Base-by-base conservation (phyloP, 495 filamentous ascomycete genomes). In the Lasiosphaeria miniovina region DNA sequence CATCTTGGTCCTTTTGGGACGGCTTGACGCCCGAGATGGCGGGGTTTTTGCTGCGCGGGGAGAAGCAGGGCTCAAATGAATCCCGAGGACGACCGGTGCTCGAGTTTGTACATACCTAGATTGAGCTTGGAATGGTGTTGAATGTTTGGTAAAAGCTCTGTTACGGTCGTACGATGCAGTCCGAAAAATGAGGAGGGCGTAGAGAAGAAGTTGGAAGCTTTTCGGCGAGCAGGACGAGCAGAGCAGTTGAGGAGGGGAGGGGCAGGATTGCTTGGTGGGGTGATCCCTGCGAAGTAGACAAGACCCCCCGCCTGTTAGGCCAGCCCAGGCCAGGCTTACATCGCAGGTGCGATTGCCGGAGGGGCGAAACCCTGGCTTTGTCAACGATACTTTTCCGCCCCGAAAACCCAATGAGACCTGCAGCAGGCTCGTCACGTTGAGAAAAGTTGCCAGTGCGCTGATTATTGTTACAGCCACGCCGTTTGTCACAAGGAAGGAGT, bases 221-320 rank as follows among this genome's bases (percentile, higher is more conserved):
- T 66, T 58, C 43, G 52, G 49, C 36, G 36, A 52, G 6, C 35
- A 38, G 58, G 38, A 32, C 54, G 38, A 61, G 55, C 38, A 62
- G 54, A 65, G 8, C 43, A 57, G 57, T 48, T n/a, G 40, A 55
- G 54, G 61, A 55, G 50, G 61, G 67, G 69, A 70, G 67, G 69
- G 68, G 68, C 65, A 71, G 55, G 61, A 24, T 24, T 24, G 24
- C 40, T 60, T 60, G 68, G 69, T 70, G 65, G 69, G 67, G 69
- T 71, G 69, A 70, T 65, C 57, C 52, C 36, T 17, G 45, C 54
- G 17, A 52, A 52, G 65, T 65, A 57, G 52, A 58, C 38, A 57
- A 60, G 41, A 65, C 65, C 7, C 31, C 36, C 48, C 43, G 40
- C 50, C 40, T 62, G 64, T 61, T 68, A 70, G 46, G 57, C 50